These are phyloP conservation scores for Trichoderma pleuroti DNA, from an alignment of 2,329 filamentous ascomycete genomes.

Conservation along the genomic window DNA sequence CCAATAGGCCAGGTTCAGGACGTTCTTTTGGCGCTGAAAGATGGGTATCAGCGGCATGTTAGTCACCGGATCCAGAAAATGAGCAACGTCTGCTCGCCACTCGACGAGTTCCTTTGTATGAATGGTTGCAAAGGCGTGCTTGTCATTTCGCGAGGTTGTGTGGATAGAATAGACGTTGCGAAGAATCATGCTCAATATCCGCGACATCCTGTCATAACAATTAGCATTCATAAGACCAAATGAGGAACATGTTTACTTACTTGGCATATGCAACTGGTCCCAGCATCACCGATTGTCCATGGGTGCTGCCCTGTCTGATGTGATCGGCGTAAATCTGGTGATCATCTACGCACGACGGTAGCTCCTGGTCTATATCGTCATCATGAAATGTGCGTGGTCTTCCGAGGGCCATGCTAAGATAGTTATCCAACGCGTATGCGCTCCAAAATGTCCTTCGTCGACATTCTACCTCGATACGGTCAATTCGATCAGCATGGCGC, in stretches of 20 bases:
- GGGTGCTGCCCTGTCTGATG: constrained; percentile 1
- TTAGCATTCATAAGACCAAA: not conserved
- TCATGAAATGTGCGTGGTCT: constrained; percentile 12
- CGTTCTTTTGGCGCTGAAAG: constrained; percentile 12
- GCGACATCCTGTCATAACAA: not conserved
- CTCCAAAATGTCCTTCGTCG: constrained; percentile 11
- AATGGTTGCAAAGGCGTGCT: constrained; percentile 8
- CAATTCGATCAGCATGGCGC: constrained; percentile 10
- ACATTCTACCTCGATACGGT: constrained; percentile 6
- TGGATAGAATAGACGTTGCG: constrained; percentile 14
- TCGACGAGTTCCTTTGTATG: constrained; percentile 7
- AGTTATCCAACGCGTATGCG: constrained; percentile 9
- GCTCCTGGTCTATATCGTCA: constrained; percentile 8
- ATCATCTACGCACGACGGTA: constrained; percentile 1
- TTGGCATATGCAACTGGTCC: constrained; percentile 9
- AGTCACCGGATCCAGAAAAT: constrained; percentile 2
- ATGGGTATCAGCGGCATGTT: constrained; percentile 12
- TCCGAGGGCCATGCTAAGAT: constrained; percentile 10
- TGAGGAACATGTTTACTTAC: not conserved
- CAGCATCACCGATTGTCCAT: constrained; percentile 4
- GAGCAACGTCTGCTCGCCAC: constrained; percentile 6
- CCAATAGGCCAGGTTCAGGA: constrained; percentile 9
- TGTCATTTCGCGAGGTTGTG: constrained; percentile 9
- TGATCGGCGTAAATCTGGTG: constrained; percentile 9
- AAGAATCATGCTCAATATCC: constrained; percentile 13